Conservation (phyloP, 202 grass and related monocot species). For the Tripidium arundinaceum region DNA sequence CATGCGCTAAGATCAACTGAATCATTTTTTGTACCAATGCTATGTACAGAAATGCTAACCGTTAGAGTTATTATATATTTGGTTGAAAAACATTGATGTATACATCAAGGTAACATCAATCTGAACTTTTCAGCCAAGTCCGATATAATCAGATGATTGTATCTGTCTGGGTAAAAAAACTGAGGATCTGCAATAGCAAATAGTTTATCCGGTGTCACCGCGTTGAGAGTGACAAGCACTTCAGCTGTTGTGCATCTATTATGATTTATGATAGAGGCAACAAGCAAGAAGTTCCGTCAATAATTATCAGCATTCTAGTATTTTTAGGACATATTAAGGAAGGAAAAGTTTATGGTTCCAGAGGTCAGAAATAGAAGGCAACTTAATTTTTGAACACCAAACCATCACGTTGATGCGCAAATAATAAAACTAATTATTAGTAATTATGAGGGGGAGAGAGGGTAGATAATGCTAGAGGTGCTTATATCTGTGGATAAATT, state of each 20-base stretch:
- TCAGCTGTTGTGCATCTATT: background rate
- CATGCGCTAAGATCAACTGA: background rate
- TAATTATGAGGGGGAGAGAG: no score
- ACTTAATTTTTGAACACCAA: background rate
- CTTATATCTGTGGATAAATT: no score
- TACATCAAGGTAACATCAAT: background rate
- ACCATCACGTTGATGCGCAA: no score
- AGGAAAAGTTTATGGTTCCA: background rate
- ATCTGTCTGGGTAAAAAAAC: background rate
- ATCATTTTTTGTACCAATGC: background rate
- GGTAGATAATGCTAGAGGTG: no score
- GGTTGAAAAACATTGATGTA: background rate
- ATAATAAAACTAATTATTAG: no score
- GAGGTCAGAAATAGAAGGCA: background rate
- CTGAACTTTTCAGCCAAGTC: background rate
- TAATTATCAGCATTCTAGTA: background rate
- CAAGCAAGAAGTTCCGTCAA: background rate
- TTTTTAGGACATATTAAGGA: no score
- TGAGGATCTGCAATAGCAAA: background rate
- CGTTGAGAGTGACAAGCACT: background rate
- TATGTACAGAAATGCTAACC: background rate
- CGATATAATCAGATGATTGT: background rate
- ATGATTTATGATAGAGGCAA: background rate
- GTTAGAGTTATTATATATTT: background rate
- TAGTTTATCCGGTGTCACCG: background rate